Evolutionary conservation across 1,284 basidiomycete species (phyloP), one percentile per base, ranked within the genome.

Genomic region (Nidula niveotomentosa): DNA sequence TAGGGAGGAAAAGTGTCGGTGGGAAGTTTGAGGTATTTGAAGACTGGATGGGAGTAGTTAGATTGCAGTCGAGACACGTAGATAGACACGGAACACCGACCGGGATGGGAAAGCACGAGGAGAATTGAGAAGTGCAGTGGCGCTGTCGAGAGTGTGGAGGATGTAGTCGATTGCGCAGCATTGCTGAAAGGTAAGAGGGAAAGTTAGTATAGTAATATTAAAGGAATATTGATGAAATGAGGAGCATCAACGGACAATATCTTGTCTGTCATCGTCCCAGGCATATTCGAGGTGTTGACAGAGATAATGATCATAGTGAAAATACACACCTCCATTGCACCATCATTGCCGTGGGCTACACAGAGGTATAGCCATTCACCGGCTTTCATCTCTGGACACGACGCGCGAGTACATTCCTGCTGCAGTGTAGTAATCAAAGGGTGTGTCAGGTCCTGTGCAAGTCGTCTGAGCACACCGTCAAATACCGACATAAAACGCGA

Each of bases 101-200:
- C 94, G 79, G 15, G 92, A 95, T 4, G 96, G 96, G 65, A 99
- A 98, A 13, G 93, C 89, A 51, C 92, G 81, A 3, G 94, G 86
- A 2, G 93, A 96, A 71, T 95, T 96, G 52, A 98, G 81, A n/a
- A 97, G 80, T 1, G 93, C 92, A 0, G 94, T 94, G 5, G 95
- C 94, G 60, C 91, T 94, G 74, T 98, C 96, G 10, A 97, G 79
- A 0, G 95, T 96, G 70, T 98, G 96, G 7, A 95, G 77, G 57
- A 96, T 97, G 72, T 98, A 98, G 76, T 98, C 96, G 54, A 98
- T 96, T 1, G 96, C 96, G 67, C 93, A 96, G 73, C 96, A 99
- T 84, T 94, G 90, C 84, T 91, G 30, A 54, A 41, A 52, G 30
- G 30, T 30, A 30, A 30, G 30, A 36, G 18, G 12, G n/a, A 15